These are phyloP conservation scores for Hemileia vastatrix DNA, from an alignment of 1,284 basidiomycete genomes.

Conservation along the genomic window DNA sequence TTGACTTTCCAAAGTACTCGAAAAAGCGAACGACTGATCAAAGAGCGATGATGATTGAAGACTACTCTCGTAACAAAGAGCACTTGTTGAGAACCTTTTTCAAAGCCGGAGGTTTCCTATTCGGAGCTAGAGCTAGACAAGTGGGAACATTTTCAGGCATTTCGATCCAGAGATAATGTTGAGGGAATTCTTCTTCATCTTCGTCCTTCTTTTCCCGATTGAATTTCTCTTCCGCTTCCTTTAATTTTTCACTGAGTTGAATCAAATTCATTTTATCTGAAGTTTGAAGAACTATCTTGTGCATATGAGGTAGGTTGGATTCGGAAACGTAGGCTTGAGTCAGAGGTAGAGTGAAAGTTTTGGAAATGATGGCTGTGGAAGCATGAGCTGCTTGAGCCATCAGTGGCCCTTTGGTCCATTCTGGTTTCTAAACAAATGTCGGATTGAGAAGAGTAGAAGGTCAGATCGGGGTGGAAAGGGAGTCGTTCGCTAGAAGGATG, in stretches of 20 bases:
- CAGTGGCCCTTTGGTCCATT: conserved; percentile 53
- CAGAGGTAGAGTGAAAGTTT: no score
- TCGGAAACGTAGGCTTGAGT: no score
- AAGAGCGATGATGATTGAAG: no score
- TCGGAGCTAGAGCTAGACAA: conserved; percentile 53
- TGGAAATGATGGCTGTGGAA: conserved; percentile 50
- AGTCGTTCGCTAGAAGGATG: no score
- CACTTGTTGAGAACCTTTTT: conserved; percentile 47
- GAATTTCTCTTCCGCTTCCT: conserved; percentile 29
- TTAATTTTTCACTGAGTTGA: conserved; percentile 38
- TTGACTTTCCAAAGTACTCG: no score
- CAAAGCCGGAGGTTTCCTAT: conserved; percentile 47
- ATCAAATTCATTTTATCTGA: conserved; percentile 37
- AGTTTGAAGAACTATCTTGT: conserved; percentile 40
- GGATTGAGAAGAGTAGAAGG: conserved; percentile 1
- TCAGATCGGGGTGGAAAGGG: no score
- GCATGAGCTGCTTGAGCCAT: conserved; percentile 55
- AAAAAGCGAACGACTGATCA: no score
- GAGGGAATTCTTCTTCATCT: no score
- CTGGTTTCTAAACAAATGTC: conserved; percentile 44
- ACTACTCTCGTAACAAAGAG: no score
- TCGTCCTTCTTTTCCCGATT: no score
- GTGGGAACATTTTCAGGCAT: conserved; percentile 53
- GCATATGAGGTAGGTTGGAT: no score
- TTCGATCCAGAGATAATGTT: conserved; percentile 53